Base-by-base conservation (phyloP, 768 basidiomycete genomes). In the Infundibulicybe gibba region DNA sequence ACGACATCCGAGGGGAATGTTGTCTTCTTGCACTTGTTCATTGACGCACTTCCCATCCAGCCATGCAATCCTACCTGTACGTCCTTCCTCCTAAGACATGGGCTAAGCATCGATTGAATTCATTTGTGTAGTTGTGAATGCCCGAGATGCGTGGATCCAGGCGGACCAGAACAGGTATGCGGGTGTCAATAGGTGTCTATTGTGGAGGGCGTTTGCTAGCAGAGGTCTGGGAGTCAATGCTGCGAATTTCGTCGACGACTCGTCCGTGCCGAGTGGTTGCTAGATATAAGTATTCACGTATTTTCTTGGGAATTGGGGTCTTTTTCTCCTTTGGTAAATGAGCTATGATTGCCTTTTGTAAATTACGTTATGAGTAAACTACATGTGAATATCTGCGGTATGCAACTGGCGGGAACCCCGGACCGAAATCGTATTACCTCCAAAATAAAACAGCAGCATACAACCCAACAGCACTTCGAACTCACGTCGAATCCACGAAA, bases 21-120 rank as follows among this genome's bases (percentile, higher is more conserved):
- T 38, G 61, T 69, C 9, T 71, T 59, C 63, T 54, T 71, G 10
- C 66, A 69, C 44, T 63, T 72, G 33, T 66, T 72, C 53, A 58
- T 70, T 48, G 70, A 70, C 51, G 61, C 66, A 13, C 61, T 72
- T 14, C 50, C 66, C 19, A 54, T 73, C 16, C 70, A 71, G 43
- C 58, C 56, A 5, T 59, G 58, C 45, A 57, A 66, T 54, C 71
- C 71, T 3, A 69, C 67, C 15, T 61, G 66, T 65, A 48, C 32
- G 64, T 52, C 8, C 32, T n/a, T n/a, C 14, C 45, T 30, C 3
- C 10, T 19, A 38, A 4, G 17, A n/a, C 3, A n/a, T n/a, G 17
- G n/a, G 35, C 14, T n/a, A 4, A 20, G 39, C 13, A 12, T 16
- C 15, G 21, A 14, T 39, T 16, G 13, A 12, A 13, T 15, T 31